A percentile compares a stretch with the other conserved stretches of the same genome.
Conservation (phyloP, 331 rosid genomes). For the Dryas integrifolia region DNA sequence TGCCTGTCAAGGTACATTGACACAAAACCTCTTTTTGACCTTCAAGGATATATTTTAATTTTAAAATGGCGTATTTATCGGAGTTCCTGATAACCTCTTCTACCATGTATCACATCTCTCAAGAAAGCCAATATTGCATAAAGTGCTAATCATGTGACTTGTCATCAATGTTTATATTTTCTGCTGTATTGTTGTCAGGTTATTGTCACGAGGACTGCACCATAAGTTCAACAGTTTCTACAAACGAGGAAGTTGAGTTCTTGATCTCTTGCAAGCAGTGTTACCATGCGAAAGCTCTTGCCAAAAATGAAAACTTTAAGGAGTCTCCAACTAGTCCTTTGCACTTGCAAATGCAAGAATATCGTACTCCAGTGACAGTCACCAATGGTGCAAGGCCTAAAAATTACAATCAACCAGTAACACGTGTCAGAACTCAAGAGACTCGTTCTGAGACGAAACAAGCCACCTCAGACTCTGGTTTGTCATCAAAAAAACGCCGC, state of each 20-base stretch:
- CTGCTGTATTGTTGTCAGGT: conserved; percentile 48
- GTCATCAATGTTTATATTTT: not conserved
- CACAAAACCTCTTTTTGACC: conserved; percentile 8
- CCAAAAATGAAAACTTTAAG: conserved; percentile 46
- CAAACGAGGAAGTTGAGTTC: conserved; percentile 43
- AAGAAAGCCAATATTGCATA: not conserved
- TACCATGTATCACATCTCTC: not conserved
- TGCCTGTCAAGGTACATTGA: conserved; percentile 73
- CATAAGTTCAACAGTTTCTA: conserved; percentile 42
- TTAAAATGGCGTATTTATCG: not conserved
- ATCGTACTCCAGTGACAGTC: conserved; percentile 36
- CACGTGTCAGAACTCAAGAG: conserved; percentile 38
- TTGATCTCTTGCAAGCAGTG: conserved; percentile 68
- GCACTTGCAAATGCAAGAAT: conserved; percentile 52
- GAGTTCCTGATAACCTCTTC: conserved; percentile 1
- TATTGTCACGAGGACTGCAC: conserved; percentile 70
- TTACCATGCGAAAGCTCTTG: conserved; percentile 44
- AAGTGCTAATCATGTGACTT: not conserved
- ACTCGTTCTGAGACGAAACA: conserved; percentile 38
- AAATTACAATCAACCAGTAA: conserved; percentile 31
- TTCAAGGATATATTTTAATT: not conserved
- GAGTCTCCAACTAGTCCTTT: conserved; percentile 86
- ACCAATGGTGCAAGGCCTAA: conserved; percentile 48
- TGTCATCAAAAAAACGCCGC: conserved; percentile 42
- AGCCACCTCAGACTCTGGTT: conserved; percentile 41